These are phyloP conservation scores for Pseudocercospora fijiensis DNA, from an alignment of 2,329 filamentous ascomycete species.

Conservation along the genomic window DNA sequence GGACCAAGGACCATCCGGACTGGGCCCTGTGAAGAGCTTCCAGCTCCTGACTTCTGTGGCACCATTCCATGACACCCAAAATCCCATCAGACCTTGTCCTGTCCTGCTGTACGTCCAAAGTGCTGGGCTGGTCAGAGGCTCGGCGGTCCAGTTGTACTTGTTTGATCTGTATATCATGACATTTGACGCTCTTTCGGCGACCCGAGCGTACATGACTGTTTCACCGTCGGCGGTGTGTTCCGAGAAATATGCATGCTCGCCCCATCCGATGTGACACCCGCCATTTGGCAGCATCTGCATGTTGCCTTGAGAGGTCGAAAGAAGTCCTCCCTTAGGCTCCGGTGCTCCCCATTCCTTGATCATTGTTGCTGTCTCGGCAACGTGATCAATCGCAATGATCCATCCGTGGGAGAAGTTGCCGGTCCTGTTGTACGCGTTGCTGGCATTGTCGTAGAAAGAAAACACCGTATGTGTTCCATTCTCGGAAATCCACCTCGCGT, in stretches of 20 bases:
- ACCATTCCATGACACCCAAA: constrained; percentile 58
- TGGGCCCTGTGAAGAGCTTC: constrained; percentile 51
- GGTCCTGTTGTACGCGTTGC: constrained; percentile 48
- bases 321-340: constrained; percentile 45
- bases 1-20: constrained; percentile 38
- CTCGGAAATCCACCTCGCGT: constrained; percentile 51
- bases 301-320: constrained; percentile 54
- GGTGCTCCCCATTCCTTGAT: constrained; percentile 52
- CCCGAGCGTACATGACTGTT: constrained; percentile 54
- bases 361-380: constrained; percentile 45
- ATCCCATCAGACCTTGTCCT: constrained; percentile 36
- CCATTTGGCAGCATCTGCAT: constrained; percentile 56
- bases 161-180: constrained; percentile 57
- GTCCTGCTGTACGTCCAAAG: constrained; percentile 40
- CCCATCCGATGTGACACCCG: constrained; percentile 59
- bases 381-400: constrained; percentile 49
- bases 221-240: constrained; percentile 50
- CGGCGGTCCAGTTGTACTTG: constrained; percentile 55
- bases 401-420: constrained; percentile 46
- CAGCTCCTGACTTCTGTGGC: constrained; percentile 51
- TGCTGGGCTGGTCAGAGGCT: constrained; percentile 45
- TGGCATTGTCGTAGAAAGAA: constrained; percentile 57
- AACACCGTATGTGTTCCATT: constrained; percentile 51
- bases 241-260: constrained; percentile 46
- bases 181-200: constrained; percentile 42